Evolutionary conservation across 108 stramenopile species (phyloP).

Genomic region (Pseudonitzschia multistriata): DNA sequence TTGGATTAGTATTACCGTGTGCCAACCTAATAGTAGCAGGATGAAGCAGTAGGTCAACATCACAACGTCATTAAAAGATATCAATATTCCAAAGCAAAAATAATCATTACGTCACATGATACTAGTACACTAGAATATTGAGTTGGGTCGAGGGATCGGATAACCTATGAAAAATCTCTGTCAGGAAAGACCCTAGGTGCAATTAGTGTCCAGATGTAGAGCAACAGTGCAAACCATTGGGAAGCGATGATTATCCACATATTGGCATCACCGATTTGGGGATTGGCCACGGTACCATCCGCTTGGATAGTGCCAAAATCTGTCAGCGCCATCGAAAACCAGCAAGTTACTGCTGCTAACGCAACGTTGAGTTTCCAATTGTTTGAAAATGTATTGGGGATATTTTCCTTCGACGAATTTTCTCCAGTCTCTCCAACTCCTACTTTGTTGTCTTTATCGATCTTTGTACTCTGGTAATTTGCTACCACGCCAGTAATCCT

Average conservation of each 20-base stretch:
- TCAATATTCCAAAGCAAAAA: too few species aligned
- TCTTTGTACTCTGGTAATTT: conserved; percentile 19
- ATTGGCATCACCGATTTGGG: conserved; percentile 66
- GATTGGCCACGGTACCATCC: conserved; percentile 73
- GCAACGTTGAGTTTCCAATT: conserved; percentile 89
- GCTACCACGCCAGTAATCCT: conserved; percentile 55
- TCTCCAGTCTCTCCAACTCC: neutral
- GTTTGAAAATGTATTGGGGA: conserved; percentile 49
- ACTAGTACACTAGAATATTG: too few species aligned
- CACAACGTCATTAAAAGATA: too few species aligned
- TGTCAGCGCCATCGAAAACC: conserved; percentile 90
- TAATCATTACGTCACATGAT: too few species aligned
- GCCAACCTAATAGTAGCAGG: too few species aligned
- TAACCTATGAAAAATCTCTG: conserved; percentile 72
- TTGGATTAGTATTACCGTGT: too few species aligned
- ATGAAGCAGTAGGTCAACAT: too few species aligned
- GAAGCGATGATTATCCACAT: conserved; percentile 93
- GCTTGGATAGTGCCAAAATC: conserved; percentile 83
- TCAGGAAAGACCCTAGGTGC: conserved; percentile 90
- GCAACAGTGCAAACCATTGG: conserved; percentile 80
- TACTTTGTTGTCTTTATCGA: conserved; percentile 13
- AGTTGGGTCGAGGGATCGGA: too few species aligned
- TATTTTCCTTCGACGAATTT: conserved; percentile 15
- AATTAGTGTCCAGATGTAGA: conserved; percentile 91
- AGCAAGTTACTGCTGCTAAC: conserved; percentile 73